Percentiles rank a stretch among this genome's conserved stretches.
Conservation (phyloP, 495 filamentous ascomycete species). For the Letharia columbiana region DNA sequence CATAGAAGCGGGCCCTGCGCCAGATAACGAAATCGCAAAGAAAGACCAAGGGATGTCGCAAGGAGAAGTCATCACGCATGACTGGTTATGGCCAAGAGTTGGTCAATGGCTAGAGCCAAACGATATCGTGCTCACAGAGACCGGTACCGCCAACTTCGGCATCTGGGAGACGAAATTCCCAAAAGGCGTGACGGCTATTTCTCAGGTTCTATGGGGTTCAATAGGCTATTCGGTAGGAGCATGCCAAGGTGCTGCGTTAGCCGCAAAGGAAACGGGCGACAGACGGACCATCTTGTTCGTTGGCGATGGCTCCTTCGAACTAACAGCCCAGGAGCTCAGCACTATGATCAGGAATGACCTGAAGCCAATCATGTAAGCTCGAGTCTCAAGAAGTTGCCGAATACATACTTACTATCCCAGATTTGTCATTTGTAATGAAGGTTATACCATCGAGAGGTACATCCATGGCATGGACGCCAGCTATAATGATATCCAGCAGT, state of each 20-base stretch:
- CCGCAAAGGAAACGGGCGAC: conserved; percentile 51
- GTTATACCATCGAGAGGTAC: conserved; percentile 48
- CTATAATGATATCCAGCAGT: conserved; percentile 74
- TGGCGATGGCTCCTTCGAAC: conserved; percentile 78
- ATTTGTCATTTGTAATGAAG: conserved; percentile 51
- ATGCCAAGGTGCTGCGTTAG: conserved; percentile 66
- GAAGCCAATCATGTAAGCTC: conserved; percentile 65
- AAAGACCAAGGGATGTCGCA: conserved; percentile 38
- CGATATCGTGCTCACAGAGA: conserved; percentile 82
- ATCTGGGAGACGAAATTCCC: conserved; percentile 85
- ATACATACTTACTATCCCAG: conserved; percentile 31
- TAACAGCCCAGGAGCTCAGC: conserved; percentile 77
- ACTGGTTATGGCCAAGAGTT: conserved; percentile 77
- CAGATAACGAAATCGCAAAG: conserved; percentile 49
- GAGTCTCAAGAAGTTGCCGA: conserved; percentile 12
- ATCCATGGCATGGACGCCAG: conserved; percentile 56
- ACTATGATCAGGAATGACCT: conserved; percentile 75
- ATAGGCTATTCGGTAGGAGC: conserved; percentile 79
- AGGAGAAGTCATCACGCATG: conserved; percentile 61
- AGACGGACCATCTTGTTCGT: conserved; percentile 73
- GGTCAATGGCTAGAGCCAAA: conserved; percentile 66
- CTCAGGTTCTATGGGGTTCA: conserved; percentile 81
- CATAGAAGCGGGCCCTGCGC: conserved; percentile 35
- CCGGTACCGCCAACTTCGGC: conserved; percentile 83
- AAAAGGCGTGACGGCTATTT: conserved; percentile 61